Conservation (phyloP, 2,329 filamentous ascomycete species). For the Chrysoporthe deuterocubensis region DNA sequence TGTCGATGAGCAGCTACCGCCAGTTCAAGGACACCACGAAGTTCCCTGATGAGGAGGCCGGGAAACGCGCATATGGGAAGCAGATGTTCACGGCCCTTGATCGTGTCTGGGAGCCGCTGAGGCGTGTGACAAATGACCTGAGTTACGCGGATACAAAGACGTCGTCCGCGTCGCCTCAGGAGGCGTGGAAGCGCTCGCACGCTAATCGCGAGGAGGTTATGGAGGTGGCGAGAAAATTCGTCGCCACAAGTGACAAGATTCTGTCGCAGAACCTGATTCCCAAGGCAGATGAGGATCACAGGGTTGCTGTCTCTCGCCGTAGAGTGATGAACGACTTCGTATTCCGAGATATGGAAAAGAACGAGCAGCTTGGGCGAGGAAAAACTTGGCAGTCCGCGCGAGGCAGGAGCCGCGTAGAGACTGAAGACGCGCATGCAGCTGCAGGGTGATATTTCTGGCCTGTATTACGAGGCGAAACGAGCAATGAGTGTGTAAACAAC, state of each 20-base stretch:
- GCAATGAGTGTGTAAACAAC: constrained; percentile 17
- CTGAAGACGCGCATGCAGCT: constrained; percentile 6
- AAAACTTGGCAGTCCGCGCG: not conserved
- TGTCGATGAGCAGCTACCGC: constrained; percentile 54
- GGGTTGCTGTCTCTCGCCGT: constrained; percentile 16
- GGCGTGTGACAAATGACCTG: constrained; percentile 38
- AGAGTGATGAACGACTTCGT: constrained; percentile 21
- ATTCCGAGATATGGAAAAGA: constrained; percentile 4
- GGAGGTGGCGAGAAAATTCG: constrained; percentile 20
- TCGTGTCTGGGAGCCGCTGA: constrained; percentile 55
- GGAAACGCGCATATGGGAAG: constrained; percentile 50
- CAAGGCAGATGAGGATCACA: constrained; percentile 14
- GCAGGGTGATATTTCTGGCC: not conserved
- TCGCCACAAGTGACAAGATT: constrained; percentile 28
- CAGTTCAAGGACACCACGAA: constrained; percentile 42
- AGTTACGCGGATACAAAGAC: constrained; percentile 39
- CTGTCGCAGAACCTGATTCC: constrained; percentile 22
- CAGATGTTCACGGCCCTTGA: constrained; percentile 57
- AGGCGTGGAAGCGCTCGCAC: constrained; percentile 32
- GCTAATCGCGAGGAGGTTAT: constrained; percentile 17
- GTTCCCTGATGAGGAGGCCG: constrained; percentile 34
- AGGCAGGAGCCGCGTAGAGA: constrained; percentile 3
- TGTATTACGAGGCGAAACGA: not conserved
- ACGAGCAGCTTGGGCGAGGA: constrained; percentile 9
- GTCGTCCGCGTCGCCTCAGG: constrained; percentile 31